Evolutionary conservation across 192 early-diverging fungal genomes (phyloP), one percentile per base, ranked within the genome.

Genomic region (Coemansia nantahalensis): DNA sequence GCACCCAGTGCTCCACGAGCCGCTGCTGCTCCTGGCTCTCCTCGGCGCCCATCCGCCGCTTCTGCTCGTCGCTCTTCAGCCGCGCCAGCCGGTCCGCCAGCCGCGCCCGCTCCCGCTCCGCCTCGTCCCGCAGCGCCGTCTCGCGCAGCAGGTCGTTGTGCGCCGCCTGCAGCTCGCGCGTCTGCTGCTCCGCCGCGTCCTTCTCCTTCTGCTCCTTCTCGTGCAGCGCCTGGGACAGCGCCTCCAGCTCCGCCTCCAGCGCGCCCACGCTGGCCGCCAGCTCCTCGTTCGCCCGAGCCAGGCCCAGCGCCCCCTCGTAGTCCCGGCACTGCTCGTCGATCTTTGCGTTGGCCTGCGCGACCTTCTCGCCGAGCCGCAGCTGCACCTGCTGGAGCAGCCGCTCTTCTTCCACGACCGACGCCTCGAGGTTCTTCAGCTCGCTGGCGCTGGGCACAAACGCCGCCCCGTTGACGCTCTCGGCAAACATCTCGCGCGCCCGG

Each of bases 11-110:
- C 45, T 68, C 62, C 1, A 62, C 49, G 2, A 68, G 54, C 40
- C 50, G 59, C 45, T 77, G 73, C 54, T 68, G 73, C 51, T 77
- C 73, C 34, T 68, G 73, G 41, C 65, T 77, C 43, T 77, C 73
- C 3, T 43, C 57, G 0, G 45, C 62, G n/a, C 28, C 68, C 53
- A 68, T 53, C 39, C 31, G 56, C 23, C 66, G 73, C 48, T 64
- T 59, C 50, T 77, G 45, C 38, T 77, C 73, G 45, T 77, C 73
- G 43, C 57, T 68, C 46, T 61, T 52, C 19, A 77, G 65, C 54
- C 45, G 73, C 50, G 48, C 35, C 54, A 58, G 50, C 18, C 54
- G 51, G 30, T 68, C 65, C 14, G 50, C 61, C 30, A 65, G 62
- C 44, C 73, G 56, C 19, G 34, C 62, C 26, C 48, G 56, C 54